Evolutionary conservation across 371 early-diverging fungal genomes (phyloP).

Genomic region (Rhizopus stolonifer): DNA sequence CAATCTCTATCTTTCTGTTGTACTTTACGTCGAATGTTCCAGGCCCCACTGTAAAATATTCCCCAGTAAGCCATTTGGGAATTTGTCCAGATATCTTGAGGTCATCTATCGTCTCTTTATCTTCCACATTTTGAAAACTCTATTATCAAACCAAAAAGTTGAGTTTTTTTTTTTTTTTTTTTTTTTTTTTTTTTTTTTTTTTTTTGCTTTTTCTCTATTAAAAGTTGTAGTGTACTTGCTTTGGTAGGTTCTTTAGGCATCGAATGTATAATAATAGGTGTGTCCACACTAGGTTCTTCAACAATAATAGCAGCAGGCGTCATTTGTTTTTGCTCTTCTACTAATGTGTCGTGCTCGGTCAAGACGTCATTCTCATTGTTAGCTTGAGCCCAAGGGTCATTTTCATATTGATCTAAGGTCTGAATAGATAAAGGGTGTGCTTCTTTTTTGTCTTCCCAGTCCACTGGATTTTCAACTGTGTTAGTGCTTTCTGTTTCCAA

Average conservation of each 20-base stretch:
- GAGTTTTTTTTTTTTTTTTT: background rate
- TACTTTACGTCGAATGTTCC: slow-evolving; percentile 64
- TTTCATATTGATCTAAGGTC: slow-evolving; percentile 12
- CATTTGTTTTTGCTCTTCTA: background rate
- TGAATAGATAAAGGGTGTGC: slow-evolving; percentile 13
- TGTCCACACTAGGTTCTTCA: background rate
- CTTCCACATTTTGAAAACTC: slow-evolving; percentile 48
- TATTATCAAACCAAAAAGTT: slow-evolving; percentile 13
- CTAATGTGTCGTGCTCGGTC: slow-evolving; percentile 1
- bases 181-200: background rate
- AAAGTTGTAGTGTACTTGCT: background rate
- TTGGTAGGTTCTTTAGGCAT: slow-evolving; percentile 16
- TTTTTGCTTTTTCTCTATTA: no score
- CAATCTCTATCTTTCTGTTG: slow-evolving; percentile 58
- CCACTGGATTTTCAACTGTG: background rate
- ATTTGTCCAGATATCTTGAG: slow-evolving; percentile 52
- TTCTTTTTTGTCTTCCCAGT: slow-evolving; percentile 11
- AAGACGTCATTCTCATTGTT: slow-evolving; percentile 2
- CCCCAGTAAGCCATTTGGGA: slow-evolving; percentile 66
- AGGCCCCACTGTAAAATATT: slow-evolving; percentile 65
- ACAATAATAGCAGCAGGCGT: slow-evolving; percentile 5
- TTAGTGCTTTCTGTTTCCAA: slow-evolving; percentile 9
- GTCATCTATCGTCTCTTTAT: slow-evolving; percentile 39
- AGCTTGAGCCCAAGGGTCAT: slow-evolving; percentile 18
- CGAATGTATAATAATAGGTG: background rate